These are phyloP conservation scores for Psophocarpus tetragonolobus DNA, from an alignment of 306 rosid species.

Conservation along the genomic window DNA sequence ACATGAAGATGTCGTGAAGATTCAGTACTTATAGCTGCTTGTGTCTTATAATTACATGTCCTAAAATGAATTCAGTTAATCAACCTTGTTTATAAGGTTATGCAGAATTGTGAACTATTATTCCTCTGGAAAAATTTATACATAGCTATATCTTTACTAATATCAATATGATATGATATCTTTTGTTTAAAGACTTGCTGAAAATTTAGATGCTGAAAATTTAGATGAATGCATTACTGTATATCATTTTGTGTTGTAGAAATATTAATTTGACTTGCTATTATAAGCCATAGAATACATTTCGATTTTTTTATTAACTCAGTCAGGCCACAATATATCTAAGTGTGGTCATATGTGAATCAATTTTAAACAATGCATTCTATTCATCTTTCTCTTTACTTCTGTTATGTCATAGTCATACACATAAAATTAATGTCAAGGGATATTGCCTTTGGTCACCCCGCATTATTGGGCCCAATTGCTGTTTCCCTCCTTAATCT, in stretches of 20 bases:
- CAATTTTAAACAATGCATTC: background rate
- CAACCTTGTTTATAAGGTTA: constrained; percentile 2
- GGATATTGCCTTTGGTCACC: background rate
- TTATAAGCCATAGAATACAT: background rate
- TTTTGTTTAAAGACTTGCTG: background rate
- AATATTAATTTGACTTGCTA: background rate
- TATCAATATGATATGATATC: background rate
- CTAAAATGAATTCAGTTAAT: background rate
- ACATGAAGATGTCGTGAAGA: background rate
- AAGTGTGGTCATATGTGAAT: constrained; percentile 14
- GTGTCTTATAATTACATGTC: background rate
- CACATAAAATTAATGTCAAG: background rate
- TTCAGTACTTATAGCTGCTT: background rate
- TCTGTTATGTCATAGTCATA: background rate
- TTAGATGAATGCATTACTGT: constrained; percentile 12
- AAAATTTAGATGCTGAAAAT: too few relatives aligned
- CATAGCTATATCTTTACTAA: background rate
- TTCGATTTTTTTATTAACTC: constrained; percentile 6
- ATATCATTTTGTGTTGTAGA: background rate
- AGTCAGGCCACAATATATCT: background rate
- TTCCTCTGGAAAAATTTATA: background rate
- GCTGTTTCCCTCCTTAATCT: constrained; percentile 1
- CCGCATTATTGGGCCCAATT: background rate
- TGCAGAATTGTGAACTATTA: background rate
- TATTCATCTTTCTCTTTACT: background rate